Evolutionary conservation across 176 grass and related monocot genomes (phyloP), one percentile per base, ranked within the genome.

Genomic region (Carex cristatella): DNA sequence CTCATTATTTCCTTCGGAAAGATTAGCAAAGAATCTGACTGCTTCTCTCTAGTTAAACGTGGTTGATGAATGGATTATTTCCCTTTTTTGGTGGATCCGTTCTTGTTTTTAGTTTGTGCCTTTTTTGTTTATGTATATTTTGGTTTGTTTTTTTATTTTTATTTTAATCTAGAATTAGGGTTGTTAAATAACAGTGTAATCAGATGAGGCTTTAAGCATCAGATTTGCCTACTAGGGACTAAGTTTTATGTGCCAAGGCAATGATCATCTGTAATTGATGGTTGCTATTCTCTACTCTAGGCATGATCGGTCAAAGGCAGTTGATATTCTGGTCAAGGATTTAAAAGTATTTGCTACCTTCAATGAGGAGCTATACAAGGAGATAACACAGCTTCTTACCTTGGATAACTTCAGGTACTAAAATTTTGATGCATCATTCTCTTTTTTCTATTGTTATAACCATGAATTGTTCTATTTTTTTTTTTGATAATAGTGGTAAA

Each of bases 281-380:
- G 14, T 55, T 69, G 46, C 42, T 82, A 55, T 81, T 83, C 23
- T 78, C 81, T 82, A 38, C 31, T 85, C 61, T 70, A 98, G 95
- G 89, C 92, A 95, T 92, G 95, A 98, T 93, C 91, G 95, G 61
- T 86, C 91, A 0, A 98, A 98, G 85, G 95, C 93, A 44, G 95
- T 98, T 87, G 95, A 98, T 81, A 94, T 98, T 51, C 91, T 98
- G 85, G 95, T 98, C 53, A 98, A 95, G 91, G 95, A 98, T 85
- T 66, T 98, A 87, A 98, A 98, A 86, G 95, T 98, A 71, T 98
- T 98, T 84, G 92, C 95, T 19, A 93, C 93, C 19, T 98, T 98
- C 69, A 98, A 98, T 1, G 95, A 98, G 75, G 95, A 98, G 74
- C 69, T 98, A 15, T 98, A 93, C 70, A 98, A 98, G 91, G 95